Conservation (phyloP, 2,329 filamentous ascomycete genomes). For the Alternaria burnsii region DNA sequence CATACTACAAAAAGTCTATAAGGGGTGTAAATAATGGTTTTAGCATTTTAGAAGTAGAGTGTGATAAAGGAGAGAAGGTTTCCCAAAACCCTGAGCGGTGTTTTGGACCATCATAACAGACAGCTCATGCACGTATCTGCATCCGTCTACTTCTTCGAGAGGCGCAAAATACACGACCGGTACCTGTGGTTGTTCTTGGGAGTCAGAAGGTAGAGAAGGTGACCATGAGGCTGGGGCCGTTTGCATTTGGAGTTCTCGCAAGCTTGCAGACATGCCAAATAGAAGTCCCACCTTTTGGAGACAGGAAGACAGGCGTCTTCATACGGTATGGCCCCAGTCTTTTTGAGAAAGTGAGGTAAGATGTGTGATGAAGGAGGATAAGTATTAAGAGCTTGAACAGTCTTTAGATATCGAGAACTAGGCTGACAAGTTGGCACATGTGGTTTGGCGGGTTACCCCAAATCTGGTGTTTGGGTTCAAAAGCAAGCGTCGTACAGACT, state of each 20-base stretch:
- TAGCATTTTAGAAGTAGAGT: background rate
- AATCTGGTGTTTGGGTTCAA: background rate
- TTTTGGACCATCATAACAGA: background rate
- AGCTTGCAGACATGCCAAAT: no score
- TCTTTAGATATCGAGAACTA: background rate
- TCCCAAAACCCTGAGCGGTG: background rate
- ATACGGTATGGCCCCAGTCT: background rate
- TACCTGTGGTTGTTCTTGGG: no score
- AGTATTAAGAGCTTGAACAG: background rate
- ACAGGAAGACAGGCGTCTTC: background rate
- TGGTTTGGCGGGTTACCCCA: background rate
- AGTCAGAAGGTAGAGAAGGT: no score
- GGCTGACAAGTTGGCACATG: background rate
- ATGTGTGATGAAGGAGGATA: background rate
- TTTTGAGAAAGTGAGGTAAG: background rate
- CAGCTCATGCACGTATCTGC: no score
- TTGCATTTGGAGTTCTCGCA: no score
- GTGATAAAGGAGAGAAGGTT: background rate
- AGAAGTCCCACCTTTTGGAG: no score
- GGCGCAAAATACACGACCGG: no score
- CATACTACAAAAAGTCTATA: no score
- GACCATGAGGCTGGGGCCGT: background rate
- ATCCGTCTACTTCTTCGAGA: no score
- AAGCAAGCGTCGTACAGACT: no score
- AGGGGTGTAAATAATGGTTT: no score